Evolutionary conservation across 2,329 filamentous ascomycete genomes (phyloP), one percentile per base, ranked within the genome.

Genomic region (Colletotrichum sp.): DNA sequence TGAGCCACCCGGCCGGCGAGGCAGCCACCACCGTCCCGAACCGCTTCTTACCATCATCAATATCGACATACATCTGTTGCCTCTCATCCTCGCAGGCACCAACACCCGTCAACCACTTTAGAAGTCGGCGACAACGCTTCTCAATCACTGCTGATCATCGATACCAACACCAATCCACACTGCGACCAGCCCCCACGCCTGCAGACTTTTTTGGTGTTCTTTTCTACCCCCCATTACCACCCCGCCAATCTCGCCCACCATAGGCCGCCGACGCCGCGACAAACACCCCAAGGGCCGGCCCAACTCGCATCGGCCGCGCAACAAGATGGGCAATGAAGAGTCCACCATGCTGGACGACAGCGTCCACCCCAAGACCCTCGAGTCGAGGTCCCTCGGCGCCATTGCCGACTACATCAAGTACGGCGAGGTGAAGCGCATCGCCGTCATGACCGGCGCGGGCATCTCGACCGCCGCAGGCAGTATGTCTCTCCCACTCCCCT

Each of bases 381-480:
- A 89, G 56, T 91, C 90, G 36, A 92, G 96, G 71, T 94, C 90
- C 32, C 84, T 98, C 16, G 88, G 93, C 22, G 94, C 92, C 6
- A 88, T 98, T 52, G 96, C 95, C n/a, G 90, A 94, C 32, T 93
- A 94, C 80, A 96, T 99, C 84, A 92, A 91, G 78, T 89, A 92
- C 80, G 94, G 93, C 61, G 84, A 89, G 65, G 92, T 90, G 39
- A 90, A 90, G 80, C 90, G 90, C 66, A 94, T 99, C 73, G 95
- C 98, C 28, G 94, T 98, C 77, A 92, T 98, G 91, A 96, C 94
- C 4, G 96, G 96, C 74, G 96, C 96, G 15, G 96, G 96, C 64
- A 97, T 98, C 79, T 95, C 93, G 34, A 96, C 94, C 1, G 90
- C 91, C 12, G 92, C 92, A 71, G 92, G 92, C 73, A 93, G 90